Evolutionary conservation across 1,284 basidiomycete genomes (phyloP).

Genomic region (Puccinia triticina): DNA sequence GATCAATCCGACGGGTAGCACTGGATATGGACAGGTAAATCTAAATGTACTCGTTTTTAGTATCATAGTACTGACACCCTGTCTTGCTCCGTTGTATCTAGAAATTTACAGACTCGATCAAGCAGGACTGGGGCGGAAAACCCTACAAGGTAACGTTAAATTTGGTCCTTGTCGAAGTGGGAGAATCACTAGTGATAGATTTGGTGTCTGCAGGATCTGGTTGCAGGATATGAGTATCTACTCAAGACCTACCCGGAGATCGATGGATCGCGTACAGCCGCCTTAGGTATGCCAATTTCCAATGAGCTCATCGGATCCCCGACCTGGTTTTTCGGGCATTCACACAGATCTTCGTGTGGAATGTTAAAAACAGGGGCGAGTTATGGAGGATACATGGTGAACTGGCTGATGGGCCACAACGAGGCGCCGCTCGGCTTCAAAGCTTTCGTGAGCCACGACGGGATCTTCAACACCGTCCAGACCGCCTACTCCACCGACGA

Average conservation of each 20-base stretch:
- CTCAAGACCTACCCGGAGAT: slow-evolving; percentile 40
- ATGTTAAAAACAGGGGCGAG: slow-evolving; percentile 24
- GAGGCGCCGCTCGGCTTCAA: slow-evolving; percentile 55
- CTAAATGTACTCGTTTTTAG: neutral
- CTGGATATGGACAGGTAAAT: slow-evolving; percentile 55
- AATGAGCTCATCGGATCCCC: no score
- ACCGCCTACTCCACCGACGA: slow-evolving; percentile 56
- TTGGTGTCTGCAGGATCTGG: slow-evolving; percentile 30
- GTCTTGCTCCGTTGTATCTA: neutral
- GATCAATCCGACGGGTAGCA: slow-evolving; percentile 56
- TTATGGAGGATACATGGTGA: slow-evolving; percentile 52
- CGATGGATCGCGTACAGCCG: slow-evolving; percentile 38
- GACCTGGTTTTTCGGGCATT: neutral
- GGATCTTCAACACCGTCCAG: slow-evolving; percentile 54
- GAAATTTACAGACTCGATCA: slow-evolving; percentile 55
- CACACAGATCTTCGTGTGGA: neutral
- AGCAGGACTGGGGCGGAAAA: slow-evolving; percentile 56
- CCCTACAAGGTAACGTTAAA: slow-evolving; percentile 54
- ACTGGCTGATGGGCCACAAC: slow-evolving; percentile 58
- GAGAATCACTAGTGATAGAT: neutral
- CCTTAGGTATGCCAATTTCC: slow-evolving; percentile 3
- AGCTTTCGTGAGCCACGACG: slow-evolving; percentile 57
- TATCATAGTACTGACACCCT: neutral
- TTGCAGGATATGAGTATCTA: slow-evolving; percentile 47
- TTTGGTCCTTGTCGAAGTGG: neutral